phyloP scores from a whole-genome alignment of 305 asterid genomes.

The Solanum chacoense region DNA sequence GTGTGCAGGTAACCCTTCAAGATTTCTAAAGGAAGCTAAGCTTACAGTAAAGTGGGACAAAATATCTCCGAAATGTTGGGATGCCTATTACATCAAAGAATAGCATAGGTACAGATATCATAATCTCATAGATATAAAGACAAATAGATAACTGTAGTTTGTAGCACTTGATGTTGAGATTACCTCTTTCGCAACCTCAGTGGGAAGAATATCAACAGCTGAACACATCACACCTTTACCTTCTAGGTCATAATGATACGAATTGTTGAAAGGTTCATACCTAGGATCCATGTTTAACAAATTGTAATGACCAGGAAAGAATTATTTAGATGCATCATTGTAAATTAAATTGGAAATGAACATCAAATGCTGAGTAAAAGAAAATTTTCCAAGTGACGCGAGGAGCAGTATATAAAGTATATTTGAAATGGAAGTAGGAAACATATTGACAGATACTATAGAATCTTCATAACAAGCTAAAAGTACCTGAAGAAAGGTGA shows the following conservation, averaged over 20 bases:
- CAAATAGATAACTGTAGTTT: background rate
- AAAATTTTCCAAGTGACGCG: background rate
- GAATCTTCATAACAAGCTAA: background rate
- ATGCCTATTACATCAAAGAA: slow-evolving; percentile 41
- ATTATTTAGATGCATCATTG: background rate
- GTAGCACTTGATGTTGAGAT: background rate
- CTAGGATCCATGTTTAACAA: slow-evolving; percentile 23
- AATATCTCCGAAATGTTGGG: slow-evolving; percentile 90
- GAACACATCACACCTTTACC: slow-evolving; percentile 77
- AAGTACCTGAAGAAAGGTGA: slow-evolving; percentile 85
- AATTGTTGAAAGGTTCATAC: slow-evolving; percentile 60
- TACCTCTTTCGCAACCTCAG: slow-evolving; percentile 95
- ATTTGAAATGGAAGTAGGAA: background rate
- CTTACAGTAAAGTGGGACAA: slow-evolving; percentile 62
- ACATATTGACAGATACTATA: background rate
- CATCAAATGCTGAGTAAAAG: background rate
- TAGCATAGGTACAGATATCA: background rate
- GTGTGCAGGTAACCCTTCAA: slow-evolving; percentile 58
- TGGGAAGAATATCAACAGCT: slow-evolving; percentile 92
- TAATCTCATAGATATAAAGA: background rate
- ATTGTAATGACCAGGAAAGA: background rate
- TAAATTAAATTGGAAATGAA: slow-evolving; percentile 1
- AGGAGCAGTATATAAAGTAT: background rate
- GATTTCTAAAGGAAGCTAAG: slow-evolving; percentile 49
- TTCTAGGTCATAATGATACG: slow-evolving; percentile 67